Conservation (phyloP, 1,284 basidiomycete genomes). For the Marasmius fiardii region DNA sequence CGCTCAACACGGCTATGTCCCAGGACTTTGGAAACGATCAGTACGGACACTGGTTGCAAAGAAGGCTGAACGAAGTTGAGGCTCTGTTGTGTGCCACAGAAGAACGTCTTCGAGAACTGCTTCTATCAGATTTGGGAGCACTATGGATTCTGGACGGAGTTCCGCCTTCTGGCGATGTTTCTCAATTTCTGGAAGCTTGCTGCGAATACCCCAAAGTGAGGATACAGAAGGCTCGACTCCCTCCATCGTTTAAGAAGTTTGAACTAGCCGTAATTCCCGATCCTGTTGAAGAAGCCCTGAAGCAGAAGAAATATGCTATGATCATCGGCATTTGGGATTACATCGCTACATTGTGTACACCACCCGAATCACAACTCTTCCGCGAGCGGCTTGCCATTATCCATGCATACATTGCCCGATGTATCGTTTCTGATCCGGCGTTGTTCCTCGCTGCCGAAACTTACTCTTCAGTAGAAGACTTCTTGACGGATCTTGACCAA, state of each 20-base stretch:
- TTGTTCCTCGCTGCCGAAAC: constrained; percentile 31
- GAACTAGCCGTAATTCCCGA: not conserved
- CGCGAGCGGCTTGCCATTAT: constrained; percentile 28
- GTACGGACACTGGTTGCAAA: not conserved
- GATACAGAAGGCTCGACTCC: not conserved
- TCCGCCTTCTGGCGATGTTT: not conserved
- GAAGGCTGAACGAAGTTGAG: not conserved
- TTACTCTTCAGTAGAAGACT: constrained; percentile 23
- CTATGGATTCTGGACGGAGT: not conserved
- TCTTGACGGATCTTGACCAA: constrained; percentile 25
- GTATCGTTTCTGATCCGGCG: constrained; percentile 28
- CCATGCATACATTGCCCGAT: constrained; percentile 31
- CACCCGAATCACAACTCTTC: constrained; percentile 24
- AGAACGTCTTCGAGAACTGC: not conserved
- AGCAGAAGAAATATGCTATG: constrained; percentile 17
- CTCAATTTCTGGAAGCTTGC: not conserved
- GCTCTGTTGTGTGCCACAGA: not conserved
- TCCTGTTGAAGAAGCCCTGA: constrained; percentile 19
- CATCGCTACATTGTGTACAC: constrained; percentile 28
- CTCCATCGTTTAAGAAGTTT: not conserved
- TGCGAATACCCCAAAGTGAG: not conserved
- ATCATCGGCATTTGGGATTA: constrained; percentile 20
- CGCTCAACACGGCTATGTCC: not conserved
- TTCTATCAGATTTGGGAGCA: not conserved
- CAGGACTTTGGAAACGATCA: not conserved